Percentiles rank a stretch among this genome's conserved stretches.
These are phyloP conservation scores for Zygosaccharomyces bisporus DNA, from an alignment of 805 yeast genomes.

Conservation along the genomic window DNA sequence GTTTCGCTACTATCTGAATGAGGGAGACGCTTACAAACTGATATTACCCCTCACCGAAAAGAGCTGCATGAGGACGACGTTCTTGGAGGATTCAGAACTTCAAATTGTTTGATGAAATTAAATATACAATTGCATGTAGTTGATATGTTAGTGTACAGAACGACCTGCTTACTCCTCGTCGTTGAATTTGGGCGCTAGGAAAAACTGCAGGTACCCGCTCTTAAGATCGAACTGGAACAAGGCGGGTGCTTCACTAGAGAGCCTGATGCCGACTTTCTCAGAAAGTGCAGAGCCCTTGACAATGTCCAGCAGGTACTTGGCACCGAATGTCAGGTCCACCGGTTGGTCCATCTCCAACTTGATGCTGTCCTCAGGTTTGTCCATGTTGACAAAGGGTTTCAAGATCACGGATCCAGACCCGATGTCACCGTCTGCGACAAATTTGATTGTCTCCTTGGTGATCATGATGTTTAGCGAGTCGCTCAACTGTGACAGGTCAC, in stretches of 20 bases:
- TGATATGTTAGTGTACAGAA: neutral
- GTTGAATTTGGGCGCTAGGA: constrained; percentile 95
- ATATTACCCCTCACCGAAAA: constrained; percentile 73
- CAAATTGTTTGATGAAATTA: constrained; percentile 1
- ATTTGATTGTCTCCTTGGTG: constrained; percentile 88
- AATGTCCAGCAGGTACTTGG: constrained; percentile 85
- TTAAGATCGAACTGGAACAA: constrained; percentile 81
- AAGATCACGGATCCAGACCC: constrained; percentile 84
- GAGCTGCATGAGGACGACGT: constrained; percentile 53
- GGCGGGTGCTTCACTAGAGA: constrained; percentile 91
- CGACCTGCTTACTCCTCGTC: constrained; percentile 62
- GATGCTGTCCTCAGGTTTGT: constrained; percentile 70
- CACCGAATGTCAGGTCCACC: constrained; percentile 84
- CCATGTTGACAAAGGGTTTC: constrained; percentile 80
- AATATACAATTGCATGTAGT: constrained; percentile 1
- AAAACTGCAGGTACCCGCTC: constrained; percentile 90
- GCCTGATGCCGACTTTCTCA: constrained; percentile 70
- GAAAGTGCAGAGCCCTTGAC: constrained; percentile 86
- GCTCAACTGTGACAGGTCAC: constrained; percentile 81
- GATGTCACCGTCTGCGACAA: constrained; percentile 85
- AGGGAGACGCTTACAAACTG: constrained; percentile 88
- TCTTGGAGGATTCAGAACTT: constrained; percentile 33
- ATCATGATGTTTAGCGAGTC: constrained; percentile 84
- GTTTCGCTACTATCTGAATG: constrained; percentile 82
- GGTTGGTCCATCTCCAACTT: constrained; percentile 79